Conservation (phyloP, 1,284 basidiomycete species). For the Gymnopus androsaceus region DNA sequence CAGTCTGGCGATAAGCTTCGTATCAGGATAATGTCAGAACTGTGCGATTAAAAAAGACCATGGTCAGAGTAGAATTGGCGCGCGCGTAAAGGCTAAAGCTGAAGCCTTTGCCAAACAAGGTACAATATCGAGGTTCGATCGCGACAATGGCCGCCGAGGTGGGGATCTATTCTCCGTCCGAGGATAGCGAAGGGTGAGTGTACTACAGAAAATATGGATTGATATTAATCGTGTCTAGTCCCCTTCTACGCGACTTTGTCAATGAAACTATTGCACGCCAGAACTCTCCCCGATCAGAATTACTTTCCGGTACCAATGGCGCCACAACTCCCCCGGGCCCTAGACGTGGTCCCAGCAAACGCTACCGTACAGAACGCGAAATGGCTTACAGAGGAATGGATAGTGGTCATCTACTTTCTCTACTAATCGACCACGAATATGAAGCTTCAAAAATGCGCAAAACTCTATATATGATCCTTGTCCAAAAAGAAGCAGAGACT, state of each 20-base stretch:
- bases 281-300: slow-evolving; percentile 15
- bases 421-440: slow-evolving; percentile 57
- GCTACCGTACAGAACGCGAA: slow-evolving; percentile 36
- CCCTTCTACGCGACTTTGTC: slow-evolving; percentile 16
- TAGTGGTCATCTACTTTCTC: slow-evolving; percentile 46
- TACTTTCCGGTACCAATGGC: slow-evolving; percentile 7
- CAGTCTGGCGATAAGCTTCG: no score
- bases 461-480: slow-evolving; percentile 50
- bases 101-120: neutral
- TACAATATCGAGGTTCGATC: neutral
- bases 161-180: slow-evolving; percentile 14
- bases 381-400: slow-evolving; percentile 31
- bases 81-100: neutral
- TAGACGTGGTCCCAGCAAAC: slow-evolving; percentile 28
- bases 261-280: slow-evolving; percentile 15
- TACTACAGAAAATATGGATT: neutral
- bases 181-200: slow-evolving; percentile 15
- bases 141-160: neutral
- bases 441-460: slow-evolving; percentile 55
- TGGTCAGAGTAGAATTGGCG: no score
- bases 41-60: no score
- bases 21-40: no score
- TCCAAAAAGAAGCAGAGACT: slow-evolving; percentile 54
- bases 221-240: slow-evolving; percentile 3
- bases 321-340: neutral